Base-by-base conservation (phyloP, 2,329 filamentous ascomycete species). In the Alternaria panax region DNA sequence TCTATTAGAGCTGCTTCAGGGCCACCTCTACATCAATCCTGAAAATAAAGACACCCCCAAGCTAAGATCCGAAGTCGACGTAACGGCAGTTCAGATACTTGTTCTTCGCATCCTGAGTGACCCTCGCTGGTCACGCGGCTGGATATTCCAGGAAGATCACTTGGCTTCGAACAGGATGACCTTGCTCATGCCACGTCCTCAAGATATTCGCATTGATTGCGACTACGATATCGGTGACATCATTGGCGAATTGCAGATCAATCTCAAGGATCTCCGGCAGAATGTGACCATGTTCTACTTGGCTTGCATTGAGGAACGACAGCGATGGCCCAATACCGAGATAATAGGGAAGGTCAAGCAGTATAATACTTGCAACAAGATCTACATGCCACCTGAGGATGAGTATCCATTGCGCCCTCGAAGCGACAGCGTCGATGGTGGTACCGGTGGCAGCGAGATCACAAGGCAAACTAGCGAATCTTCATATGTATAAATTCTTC, bases 71-170 rank as follows among this genome's bases (percentile, higher is more conserved):
- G 32, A 25, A 27, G 50, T 41, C 9, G 8, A 57, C 3, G 22
- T 58, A 7, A 22, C 32, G 11, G 41, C 56, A 27, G 27, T 65
- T 7, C 63, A 64, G 4, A 54, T n/a, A 36, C 45, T 70, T 1
- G 60, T 70, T n/a, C 57, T 53, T 1, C 51, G 50, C 4, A 56
- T 67, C 7, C 52, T 69, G 3, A 62, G 54, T 28, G 68, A 70
- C 18, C 28, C 50, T 16, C 63, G 68, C 16, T 70, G 66, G 66
- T 51, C 52, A 18, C 65, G 66, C 6, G 66, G 62, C 14, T 70
- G 66, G 68, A 69, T 70, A 18, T 70, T 70, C 30, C 68, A 70
- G 32, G 66, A 70, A 57, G 68, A 69, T 9, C 63, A 68, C 12
- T 47, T 66, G 27, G 63, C 68, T 12, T 66, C 65, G 0, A 8